Base-by-base conservation (phyloP, 2,329 filamentous ascomycete species). In the Neodidymelliopsis sp. region DNA sequence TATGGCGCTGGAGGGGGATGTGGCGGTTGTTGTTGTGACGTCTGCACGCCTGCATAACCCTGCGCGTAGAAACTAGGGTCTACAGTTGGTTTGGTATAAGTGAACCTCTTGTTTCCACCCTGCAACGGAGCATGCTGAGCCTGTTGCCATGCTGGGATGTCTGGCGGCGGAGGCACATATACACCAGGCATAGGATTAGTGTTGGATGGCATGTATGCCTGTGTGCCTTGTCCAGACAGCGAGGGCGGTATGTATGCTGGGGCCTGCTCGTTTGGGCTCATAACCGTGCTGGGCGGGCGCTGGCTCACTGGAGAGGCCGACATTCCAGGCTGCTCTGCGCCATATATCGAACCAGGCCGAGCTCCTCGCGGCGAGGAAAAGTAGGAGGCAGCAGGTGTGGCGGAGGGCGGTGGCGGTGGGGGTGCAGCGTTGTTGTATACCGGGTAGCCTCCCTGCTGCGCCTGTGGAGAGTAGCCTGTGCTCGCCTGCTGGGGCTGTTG, bases 131-230 rank as follows among this genome's bases (percentile, higher is more conserved):
- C 65, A 55, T 71, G 67, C 27, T 69, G 63, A n/a, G 63, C 59
- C 33, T 72, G 71, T 31, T 71, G 65, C 71, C 70, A 73, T 27
- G 67, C 67, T 20, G 69, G 66, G 25, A 70, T 55, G 52, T 70
- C 69, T 23, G 70, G 69, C 8, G 70, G 67, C 5, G 70, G 69
- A 55, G 70, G 68, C 2, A 67, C 59, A 40, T 73, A 72, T 7
- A 68, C 64, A 15, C 69, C 68, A 4, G 69, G 64, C 53, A 66
- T 58, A n/a, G 64, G 68, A 23, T 72, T 71, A 5, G 67, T 65
- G 13, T 72, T 71, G 12, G 56, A 58, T 4, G 68, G 62, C 51
- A 69, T 58, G 28, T 71, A 72, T n/a, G 63, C 58, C 31, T 71
- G 66, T 6, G 65, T 59, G 13, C 67, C 67, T 44, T 71, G 67